Conservation (phyloP, 2,329 filamentous ascomycete species). For the Talaromyces albobiverticillius region DNA sequence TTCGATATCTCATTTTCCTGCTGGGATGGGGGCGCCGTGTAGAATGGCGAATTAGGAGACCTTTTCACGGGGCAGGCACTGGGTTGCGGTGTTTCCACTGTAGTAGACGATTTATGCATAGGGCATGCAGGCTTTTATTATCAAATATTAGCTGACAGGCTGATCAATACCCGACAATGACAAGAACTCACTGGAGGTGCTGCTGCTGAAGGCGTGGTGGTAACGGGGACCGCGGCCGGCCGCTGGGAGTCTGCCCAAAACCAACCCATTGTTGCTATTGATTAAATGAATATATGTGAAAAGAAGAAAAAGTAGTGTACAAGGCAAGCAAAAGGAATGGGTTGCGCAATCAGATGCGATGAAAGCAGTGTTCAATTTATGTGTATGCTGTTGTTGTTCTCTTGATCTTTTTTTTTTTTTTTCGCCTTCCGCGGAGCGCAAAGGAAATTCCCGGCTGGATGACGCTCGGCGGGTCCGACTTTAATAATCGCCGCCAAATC, state of each 20-base stretch:
- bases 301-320: constrained; percentile 15
- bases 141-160: constrained; percentile 27
- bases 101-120: constrained; percentile 57
- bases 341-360: constrained; percentile 14
- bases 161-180: constrained; percentile 34
- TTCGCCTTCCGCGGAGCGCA: constrained; percentile 12
- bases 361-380: constrained; percentile 7
- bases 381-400: neutral
- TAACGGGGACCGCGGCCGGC: constrained; percentile 35
- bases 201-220: constrained; percentile 36
- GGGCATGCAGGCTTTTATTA: constrained; percentile 63
- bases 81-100: constrained; percentile 26
- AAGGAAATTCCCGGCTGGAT: constrained; percentile 11
- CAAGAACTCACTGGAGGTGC: constrained; percentile 12
- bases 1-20: constrained; percentile 30
- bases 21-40: constrained; percentile 30
- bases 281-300: neutral
- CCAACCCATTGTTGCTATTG: constrained; percentile 58
- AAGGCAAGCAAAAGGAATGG: constrained; percentile 13
- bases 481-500: too few species aligned
- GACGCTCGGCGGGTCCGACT: constrained; percentile 6
- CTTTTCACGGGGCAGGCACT: constrained; percentile 42
- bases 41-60: constrained; percentile 51
- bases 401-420: constrained; percentile 2
- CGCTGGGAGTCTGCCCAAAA: constrained; percentile 62